Evolutionary conservation across 352 stramenopile genomes (phyloP).

Genomic region (Lagenidium giganteum): DNA sequence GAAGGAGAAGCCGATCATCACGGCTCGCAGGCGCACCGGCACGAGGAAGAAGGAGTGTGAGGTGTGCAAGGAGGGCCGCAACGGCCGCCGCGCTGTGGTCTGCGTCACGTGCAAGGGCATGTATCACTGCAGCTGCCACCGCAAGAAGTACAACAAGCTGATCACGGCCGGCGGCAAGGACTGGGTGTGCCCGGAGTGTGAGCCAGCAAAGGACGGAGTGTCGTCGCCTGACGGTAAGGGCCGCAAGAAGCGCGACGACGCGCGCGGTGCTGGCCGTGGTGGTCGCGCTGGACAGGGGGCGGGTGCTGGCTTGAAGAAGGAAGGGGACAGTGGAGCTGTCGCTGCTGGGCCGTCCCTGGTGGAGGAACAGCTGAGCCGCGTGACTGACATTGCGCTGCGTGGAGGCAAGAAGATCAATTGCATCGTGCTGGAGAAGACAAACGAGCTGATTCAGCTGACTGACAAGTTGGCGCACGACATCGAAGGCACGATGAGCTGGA

Average conservation of each 20-base stretch:
- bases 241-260: constrained; percentile 30
- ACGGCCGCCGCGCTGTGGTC: constrained; percentile 70
- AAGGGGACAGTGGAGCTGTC: constrained; percentile 2
- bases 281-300: constrained; percentile 4
- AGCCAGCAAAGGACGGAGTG: constrained; percentile 26
- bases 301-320: not conserved
- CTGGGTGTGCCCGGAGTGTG: constrained; percentile 81
- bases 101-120: constrained; percentile 78
- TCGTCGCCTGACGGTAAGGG: constrained; percentile 24
- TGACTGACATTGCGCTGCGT: constrained; percentile 69
- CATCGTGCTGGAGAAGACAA: constrained; percentile 68
- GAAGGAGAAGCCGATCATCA: constrained; percentile 65
- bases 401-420: constrained; percentile 68
- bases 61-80: constrained; percentile 66
- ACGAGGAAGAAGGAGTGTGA: constrained; percentile 70
- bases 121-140: constrained; percentile 83
- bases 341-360: not conserved
- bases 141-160: constrained; percentile 70
- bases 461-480: constrained; percentile 46
- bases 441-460: constrained; percentile 69
- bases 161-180: constrained; percentile 56
- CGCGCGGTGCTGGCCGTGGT: not conserved
- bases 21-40: constrained; percentile 54
- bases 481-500: constrained; percentile 22
- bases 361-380: constrained; percentile 49